Conservation (phyloP, 1,139 yeast genomes). For the Kodamaea arcana region DNA sequence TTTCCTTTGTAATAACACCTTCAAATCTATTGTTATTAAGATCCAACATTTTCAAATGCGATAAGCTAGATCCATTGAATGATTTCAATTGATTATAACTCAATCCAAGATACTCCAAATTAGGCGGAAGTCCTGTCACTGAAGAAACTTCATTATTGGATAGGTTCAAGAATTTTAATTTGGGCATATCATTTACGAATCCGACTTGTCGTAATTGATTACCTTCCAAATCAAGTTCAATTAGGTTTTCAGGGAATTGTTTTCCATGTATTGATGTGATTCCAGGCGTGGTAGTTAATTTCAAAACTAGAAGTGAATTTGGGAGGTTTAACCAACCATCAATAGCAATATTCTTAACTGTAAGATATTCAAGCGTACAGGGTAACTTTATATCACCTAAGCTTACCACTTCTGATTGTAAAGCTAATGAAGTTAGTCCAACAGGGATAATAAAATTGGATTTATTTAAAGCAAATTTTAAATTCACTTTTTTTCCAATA, state of each 20-base stretch:
- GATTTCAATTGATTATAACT: not conserved
- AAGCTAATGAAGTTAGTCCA: too few relatives aligned
- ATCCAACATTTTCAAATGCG: not conserved
- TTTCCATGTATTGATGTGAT: too few relatives aligned
- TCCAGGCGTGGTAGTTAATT: too few relatives aligned
- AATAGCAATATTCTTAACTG: too few relatives aligned
- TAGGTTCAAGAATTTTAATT: not conserved
- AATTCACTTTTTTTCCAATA: not conserved
- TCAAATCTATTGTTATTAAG: not conserved
- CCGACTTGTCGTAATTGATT: not conserved
- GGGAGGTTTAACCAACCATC: too few relatives aligned
- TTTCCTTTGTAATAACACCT: not conserved
- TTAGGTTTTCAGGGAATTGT: not conserved
- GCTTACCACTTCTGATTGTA: too few relatives aligned
- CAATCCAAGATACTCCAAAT: not conserved
- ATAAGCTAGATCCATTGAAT: not conserved
- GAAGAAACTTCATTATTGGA: not conserved
- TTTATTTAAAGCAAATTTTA: too few relatives aligned
- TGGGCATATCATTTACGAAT: not conserved
- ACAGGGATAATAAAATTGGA: too few relatives aligned
- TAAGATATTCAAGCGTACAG: too few relatives aligned
- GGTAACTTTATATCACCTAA: too few relatives aligned
- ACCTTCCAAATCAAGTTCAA: not conserved
- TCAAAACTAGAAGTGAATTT: too few relatives aligned
- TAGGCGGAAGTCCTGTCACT: not conserved